Evolutionary conservation across 176 grass and related monocot species (phyloP), one percentile per base, ranked within the genome.

Genomic region (Ananas comosus): DNA sequence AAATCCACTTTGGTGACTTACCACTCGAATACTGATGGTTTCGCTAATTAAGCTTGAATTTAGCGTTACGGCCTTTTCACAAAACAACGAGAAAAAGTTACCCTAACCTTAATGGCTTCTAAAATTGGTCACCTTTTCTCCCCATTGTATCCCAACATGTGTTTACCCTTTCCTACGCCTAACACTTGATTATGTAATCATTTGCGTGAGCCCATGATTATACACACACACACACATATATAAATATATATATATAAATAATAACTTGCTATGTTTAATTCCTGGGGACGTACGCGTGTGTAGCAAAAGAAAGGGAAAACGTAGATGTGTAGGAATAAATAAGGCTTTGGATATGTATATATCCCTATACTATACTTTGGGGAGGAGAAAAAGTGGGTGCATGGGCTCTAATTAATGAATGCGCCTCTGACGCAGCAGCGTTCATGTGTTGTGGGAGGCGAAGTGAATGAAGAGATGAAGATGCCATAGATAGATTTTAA

Each of bases 101-200:
- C 29, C 29, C 29, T 4, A 33, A 33, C 29, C 29, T 4, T 33
- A 33, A 33, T 33, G 21, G 56, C 56, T 61, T 2, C 56, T 61
- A 61, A 61, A 10, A 61, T 1, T 61, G 17, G 13, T 61, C 10
- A 19, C 7, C 33, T 19, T 67, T 6, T 47, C 29, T 67, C 28
- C 16, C 16, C 25, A 10, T 42, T 2, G 12, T 49, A 67, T n/a
- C 11, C 12, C 3, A 42, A 42, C 13, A 16, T 16, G 28, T 3
- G 49, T 67, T 67, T 67, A 11, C 29, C 25, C 16, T 25, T 16
- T 49, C 10, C 14, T 11, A n/a, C 18, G 1, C 48, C 9, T 49
- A 64, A 69, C 33, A 10, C 69, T 73, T 66, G 77, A 88, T 88
- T 70, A 77, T 22, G 57, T 74, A 83, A 88, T 88, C 77, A 88